These are phyloP conservation scores for Cryptococcus sp. DNA, from an alignment of 1,284 basidiomycete species.

Conservation along the genomic window DNA sequence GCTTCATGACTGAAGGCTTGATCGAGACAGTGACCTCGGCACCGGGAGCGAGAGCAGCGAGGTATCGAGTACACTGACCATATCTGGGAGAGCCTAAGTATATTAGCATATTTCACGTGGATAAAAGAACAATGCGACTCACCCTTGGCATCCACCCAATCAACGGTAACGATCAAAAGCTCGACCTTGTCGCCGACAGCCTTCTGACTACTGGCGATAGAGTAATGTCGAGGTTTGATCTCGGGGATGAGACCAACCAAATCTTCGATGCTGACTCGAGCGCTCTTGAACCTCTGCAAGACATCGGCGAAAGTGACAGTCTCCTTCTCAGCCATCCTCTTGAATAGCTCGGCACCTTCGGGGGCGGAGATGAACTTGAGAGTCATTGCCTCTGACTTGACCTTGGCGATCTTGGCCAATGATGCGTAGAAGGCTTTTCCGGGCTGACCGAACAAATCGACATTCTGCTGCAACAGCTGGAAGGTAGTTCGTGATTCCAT, in stretches of 20 bases:
- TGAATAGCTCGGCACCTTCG: conserved; percentile 88
- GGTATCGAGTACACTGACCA: conserved; percentile 96
- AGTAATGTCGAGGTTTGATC: conserved; percentile 97
- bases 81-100: conserved; percentile 66
- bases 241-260: conserved; percentile 86
- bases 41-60: conserved; percentile 74
- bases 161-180: conserved; percentile 90
- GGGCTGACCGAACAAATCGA: conserved; percentile 93
- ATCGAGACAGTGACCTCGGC: conserved; percentile 95
- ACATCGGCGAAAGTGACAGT: conserved; percentile 93
- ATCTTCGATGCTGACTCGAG: conserved; percentile 71
- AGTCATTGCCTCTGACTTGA: conserved; percentile 70
- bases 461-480: conserved; percentile 92
- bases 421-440: conserved; percentile 93
- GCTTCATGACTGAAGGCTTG: conserved; percentile 99
- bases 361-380: conserved; percentile 89
- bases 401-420: conserved; percentile 71
- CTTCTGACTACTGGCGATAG: conserved; percentile 90
- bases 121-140: conserved; percentile 31
- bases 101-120: background rate
- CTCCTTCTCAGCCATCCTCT: conserved; percentile 90
- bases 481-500: conserved; percentile 83
- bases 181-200: conserved; percentile 93
- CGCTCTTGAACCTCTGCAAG: conserved; percentile 71
- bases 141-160: conserved; percentile 86